Percentiles rank a stretch among this genome's conserved stretches.
phyloP scores from a whole-genome alignment of 805 yeast species.

The Kluyveromyces lactis region DNA sequence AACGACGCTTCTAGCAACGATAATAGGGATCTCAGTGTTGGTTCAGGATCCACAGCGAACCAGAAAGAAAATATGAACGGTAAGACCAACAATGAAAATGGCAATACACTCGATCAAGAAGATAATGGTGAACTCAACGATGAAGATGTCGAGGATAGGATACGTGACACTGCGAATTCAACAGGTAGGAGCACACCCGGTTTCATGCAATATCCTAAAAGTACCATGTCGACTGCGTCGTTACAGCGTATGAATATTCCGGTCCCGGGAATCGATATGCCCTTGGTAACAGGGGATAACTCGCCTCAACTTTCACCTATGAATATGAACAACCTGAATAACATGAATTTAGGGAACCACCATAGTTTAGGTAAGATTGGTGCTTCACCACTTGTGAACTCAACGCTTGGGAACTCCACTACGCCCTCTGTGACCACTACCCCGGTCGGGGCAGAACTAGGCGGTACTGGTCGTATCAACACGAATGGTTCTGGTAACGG shows the following conservation, averaged over 20 bases:
- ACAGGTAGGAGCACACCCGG: neutral
- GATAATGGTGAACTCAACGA: neutral
- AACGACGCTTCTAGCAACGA: no score
- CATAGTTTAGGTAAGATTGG: no score
- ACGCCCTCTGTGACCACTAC: neutral
- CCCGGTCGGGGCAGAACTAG: neutral
- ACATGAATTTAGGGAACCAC: no score
- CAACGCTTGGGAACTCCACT: neutral
- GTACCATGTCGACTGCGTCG: neutral
- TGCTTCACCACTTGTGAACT: neutral
- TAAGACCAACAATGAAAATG: neutral
- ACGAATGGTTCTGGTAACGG: no score
- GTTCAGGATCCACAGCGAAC: no score
- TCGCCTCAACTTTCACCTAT: neutral
- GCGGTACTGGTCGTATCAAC: neutral
- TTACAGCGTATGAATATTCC: conserved; percentile 1
- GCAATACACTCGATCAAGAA: neutral
- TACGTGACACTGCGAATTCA: neutral
- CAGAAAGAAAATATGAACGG: no score
- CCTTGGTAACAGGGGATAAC: neutral
- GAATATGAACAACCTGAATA: neutral
- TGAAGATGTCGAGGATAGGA: neutral
- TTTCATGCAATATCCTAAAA: neutral
- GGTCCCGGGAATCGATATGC: conserved; percentile 1
- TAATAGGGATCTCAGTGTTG: no score